Conservation (phyloP, 2,329 filamentous ascomycete genomes). For the Emergomyces africanus region DNA sequence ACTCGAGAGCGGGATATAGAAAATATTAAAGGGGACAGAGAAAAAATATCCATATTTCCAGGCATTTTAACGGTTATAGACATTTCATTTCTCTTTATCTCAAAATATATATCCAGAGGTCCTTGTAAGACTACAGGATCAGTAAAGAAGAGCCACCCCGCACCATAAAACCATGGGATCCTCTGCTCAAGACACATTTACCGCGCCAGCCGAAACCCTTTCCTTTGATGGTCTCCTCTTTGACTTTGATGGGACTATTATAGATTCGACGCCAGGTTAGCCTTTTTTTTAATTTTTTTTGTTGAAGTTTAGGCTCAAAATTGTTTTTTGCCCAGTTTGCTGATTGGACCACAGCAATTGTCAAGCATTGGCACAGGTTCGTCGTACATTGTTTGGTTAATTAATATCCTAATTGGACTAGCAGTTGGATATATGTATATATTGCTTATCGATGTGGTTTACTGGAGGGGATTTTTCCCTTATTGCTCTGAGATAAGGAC, state of each 20-base stretch:
- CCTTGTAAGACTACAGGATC: background rate
- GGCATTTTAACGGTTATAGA: background rate
- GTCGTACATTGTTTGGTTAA: conserved; percentile 20
- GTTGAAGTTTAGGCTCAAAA: background rate
- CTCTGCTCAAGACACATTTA: conserved; percentile 19
- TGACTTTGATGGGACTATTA: conserved; percentile 37
- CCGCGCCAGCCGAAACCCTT: conserved; percentile 26
- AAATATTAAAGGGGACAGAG: background rate
- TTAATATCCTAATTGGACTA: background rate
- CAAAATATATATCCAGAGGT: background rate
- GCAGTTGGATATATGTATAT: background rate
- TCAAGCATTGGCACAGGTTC: conserved; percentile 51
- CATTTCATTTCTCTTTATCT: background rate
- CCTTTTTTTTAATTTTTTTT: background rate
- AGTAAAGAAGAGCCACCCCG: background rate
- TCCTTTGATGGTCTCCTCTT: conserved; percentile 34
- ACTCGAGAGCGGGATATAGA: background rate
- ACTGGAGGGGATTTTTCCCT: background rate
- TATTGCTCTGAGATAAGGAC: background rate
- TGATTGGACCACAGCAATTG: conserved; percentile 37
- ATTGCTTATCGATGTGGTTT: background rate
- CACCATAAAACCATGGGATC: conserved; percentile 9
- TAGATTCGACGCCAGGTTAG: conserved; percentile 35
- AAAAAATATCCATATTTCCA: background rate
- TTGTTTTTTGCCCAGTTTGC: background rate